Base-by-base conservation (phyloP, 345 rosid species). In the Gossypium longicalyx region DNA sequence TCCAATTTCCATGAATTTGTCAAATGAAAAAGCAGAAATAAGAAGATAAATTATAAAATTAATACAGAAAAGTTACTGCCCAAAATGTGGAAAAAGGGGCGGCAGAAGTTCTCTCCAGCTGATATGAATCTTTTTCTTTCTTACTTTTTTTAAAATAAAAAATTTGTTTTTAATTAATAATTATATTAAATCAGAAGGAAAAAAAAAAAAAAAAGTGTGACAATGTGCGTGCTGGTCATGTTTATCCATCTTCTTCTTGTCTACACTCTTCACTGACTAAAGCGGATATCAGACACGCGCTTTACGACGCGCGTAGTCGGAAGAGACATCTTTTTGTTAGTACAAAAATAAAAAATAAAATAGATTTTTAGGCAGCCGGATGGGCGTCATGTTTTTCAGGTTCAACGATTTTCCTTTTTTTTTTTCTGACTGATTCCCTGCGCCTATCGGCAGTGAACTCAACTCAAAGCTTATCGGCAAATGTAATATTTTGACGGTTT, bases 1-100 rank as follows among this genome's bases (percentile, higher is more conserved):
- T 89, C 85, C 43, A 23, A 23, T 25, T 59, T 60, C 64, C 83
- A 62, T 67, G 84, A 79, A 79, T 53, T 68, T 57, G 70, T 68
- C 23, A 16, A 52, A 4, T 9, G 9, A 22, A 57, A 57, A 9
- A 20, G 38, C 38, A 34, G 38, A 34, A 4, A 34, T 4, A 56
- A 57, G 12, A 57, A 57, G 61, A 57, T 20, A 57, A 16, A n/a
- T 16, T 7, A 9, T 2, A 19, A 56, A n/a, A 9, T 11, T 25
- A 51, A 69, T 34, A 4, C 17, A 16, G 15, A 16, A 51, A 69
- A 9, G 45, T 19, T 51, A 27, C 54, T 25, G 8, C 38, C 59
- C 43, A 25, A 67, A 49, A 69, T 69, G 73, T 29, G 60, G 60
- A 29, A 70, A 70, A 52, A 52, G 47, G 41, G 41, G 41, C 41